Evolutionary conservation across 352 stramenopile species (phyloP), one percentile per base, ranked within the genome.

Genomic region (Pythium plurisporium): DNA sequence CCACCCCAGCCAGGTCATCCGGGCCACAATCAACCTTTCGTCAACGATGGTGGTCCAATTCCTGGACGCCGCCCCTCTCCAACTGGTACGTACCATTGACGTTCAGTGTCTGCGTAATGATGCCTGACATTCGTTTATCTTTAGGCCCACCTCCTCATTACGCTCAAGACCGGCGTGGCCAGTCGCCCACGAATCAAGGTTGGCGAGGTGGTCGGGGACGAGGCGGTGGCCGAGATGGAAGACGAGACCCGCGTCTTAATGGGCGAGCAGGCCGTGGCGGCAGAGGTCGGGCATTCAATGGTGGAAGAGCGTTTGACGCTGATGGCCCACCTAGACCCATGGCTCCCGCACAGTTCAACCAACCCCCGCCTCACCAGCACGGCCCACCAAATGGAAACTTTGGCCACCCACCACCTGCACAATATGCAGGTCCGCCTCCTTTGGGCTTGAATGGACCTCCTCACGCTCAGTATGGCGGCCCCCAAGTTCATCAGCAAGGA

Each of bases 101-200:
- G 8, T 37, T 43, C 19, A 20, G 17, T 26, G 4, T 9, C 5
- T 10, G 4, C 12, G 7, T 26, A n/a, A 20, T 5, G 9, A 4
- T 20, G 26, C 11, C 15, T 23, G 4, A 4, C 29, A 12, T 26
- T 3, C 33, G 19, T 38, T 22, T 54, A 9, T 54, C 19, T 40
- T 22, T 29, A 61, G 31, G 31, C 54, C 22, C 15, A 20, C 30
- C 53, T 40, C 37, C 34, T 10, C 15, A 27, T 7, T 36, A 55
- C 25, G 27, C 40, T 0, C 40, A 49, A 22, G 29, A 56, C 19
- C 8, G 10, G 14, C 48, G 30, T 27, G 59, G 49, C 1, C 59
- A 42, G 15, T 60, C 59, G 11, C 59, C 59, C 1, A 59, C 50
- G 14, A 64, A 64, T 34, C 40, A 52, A n/a, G 38, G 37, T 15